Conservation (phyloP, 2,329 filamentous ascomycete genomes). For the Talaromyces pinophilus region DNA sequence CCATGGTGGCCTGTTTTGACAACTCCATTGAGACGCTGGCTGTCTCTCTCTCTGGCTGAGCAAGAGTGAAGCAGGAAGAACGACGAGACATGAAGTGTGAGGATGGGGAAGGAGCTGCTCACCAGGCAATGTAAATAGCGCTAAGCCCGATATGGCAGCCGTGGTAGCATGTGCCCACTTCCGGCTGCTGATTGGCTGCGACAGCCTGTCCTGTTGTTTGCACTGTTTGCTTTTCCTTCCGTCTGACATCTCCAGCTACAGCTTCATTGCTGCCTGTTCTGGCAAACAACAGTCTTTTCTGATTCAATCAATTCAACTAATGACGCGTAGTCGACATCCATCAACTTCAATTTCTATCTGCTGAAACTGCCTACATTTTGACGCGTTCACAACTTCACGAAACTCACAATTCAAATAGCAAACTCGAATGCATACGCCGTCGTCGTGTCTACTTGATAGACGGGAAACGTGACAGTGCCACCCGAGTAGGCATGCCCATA, state of each 20-base stretch:
- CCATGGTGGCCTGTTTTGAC: neutral
- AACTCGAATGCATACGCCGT: slow-evolving; percentile 49
- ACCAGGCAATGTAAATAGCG: neutral
- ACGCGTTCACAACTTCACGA: slow-evolving; percentile 13
- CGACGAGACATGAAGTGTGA: neutral
- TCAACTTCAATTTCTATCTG: neutral
- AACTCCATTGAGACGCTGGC: neutral
- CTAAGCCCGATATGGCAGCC: neutral
- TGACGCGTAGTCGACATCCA: too few relatives aligned
- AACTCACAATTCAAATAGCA: slow-evolving; percentile 1
- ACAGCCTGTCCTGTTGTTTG: neutral
- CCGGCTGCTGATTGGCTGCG: neutral
- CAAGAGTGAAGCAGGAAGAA: neutral
- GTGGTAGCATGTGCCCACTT: neutral
- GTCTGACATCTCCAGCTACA: too few relatives aligned
- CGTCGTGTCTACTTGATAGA: slow-evolving; percentile 40
- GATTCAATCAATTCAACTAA: neutral
- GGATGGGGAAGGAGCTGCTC: neutral
- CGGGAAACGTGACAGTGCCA: slow-evolving; percentile 40
- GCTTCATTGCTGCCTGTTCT: neutral
- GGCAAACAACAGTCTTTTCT: neutral
- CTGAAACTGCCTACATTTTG: neutral
- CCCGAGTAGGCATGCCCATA: slow-evolving; percentile 38
- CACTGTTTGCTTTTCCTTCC: neutral
- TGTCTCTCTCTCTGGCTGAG: neutral